Base-by-base conservation (phyloP, 306 rosid species). In the Dicorynia guianensis region DNA sequence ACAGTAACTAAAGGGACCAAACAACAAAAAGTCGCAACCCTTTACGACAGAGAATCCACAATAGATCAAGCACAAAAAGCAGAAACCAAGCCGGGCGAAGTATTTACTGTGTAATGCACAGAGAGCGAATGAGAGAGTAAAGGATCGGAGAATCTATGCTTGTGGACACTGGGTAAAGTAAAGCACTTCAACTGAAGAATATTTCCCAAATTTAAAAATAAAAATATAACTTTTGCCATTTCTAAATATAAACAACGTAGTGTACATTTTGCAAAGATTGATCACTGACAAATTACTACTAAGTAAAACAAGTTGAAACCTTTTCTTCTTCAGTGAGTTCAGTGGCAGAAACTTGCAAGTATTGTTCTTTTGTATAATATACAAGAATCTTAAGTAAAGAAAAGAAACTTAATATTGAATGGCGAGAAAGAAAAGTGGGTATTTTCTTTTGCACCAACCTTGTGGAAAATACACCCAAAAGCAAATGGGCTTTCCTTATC, bases 91-190 rank as follows among this genome's bases (percentile, higher is more conserved):
- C 70, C 65, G 79, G 78, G 53, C 60, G 17, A 48, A 79, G 87
- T 69, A 70, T 71, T 67, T 59, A 80, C 86, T 77, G 78, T 60
- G 86, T 67, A 88, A 81, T 74, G 81, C 81, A 72, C 74, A 69
- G 54, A 71, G 69, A 84, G 30, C 30, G 30, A 25, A 86, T 7
- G 36, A 63, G 4, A 76, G 56, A 84, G 80, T 73, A 30, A 38
- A 48, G 61, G 79, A 77, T 44, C 71, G 77, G 60, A 87, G 98
- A 89, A 93, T 93, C 86, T 78, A 82, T 86, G 84, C 87, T 63
- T 60, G 85, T 77, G 82, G 84, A 85, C 89, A 85, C 63, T 77
- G 65, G 66, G 82, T 67, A 90, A 84, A 79, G 30, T 25, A 25
- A 85, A 87, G 92, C 88, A 86, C 75, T 84, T 84, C 73, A 72